phyloP scores from a whole-genome alignment of 2,329 filamentous ascomycete genomes.

The Hymenoscyphus repandus region DNA sequence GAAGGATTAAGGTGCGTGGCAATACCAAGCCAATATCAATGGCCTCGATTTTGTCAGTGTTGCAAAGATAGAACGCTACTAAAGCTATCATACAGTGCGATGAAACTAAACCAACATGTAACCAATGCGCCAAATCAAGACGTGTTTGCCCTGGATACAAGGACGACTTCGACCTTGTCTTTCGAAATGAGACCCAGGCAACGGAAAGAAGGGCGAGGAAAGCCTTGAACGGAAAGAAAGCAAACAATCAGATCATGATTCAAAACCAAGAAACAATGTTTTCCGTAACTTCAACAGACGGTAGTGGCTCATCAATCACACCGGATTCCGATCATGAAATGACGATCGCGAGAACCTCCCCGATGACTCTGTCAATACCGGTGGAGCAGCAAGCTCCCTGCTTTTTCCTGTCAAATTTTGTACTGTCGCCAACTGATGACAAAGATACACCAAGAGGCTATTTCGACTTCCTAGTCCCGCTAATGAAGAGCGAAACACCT shows the following conservation, averaged over 20 bases:
- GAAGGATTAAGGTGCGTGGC: constrained; percentile 63
- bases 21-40: no score
- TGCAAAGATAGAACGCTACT: constrained; percentile 10
- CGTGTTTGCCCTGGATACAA: constrained; percentile 63
- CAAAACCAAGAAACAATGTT: constrained; percentile 10
- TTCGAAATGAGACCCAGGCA: constrained; percentile 66
- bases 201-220: constrained; percentile 58
- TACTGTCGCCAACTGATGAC: constrained; percentile 48
- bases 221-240: constrained; percentile 45
- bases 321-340: constrained; percentile 8
- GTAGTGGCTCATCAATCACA: constrained; percentile 6
- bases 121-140: constrained; percentile 58
- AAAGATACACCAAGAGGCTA: constrained; percentile 43
- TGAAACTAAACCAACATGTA: constrained; percentile 61
- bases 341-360: constrained; percentile 19
- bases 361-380: constrained; percentile 39
- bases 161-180: constrained; percentile 67
- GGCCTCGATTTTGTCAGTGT: no score
- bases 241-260: constrained; percentile 13
- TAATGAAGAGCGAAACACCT: constrained; percentile 42
- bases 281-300: not conserved
- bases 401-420: constrained; percentile 57
- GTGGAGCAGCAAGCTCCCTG: constrained; percentile 51
- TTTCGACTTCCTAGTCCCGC: constrained; percentile 53
- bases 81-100: constrained; percentile 49